Conservation (phyloP, 2,329 filamentous ascomycete species). For the Trichoderma atroviride region DNA sequence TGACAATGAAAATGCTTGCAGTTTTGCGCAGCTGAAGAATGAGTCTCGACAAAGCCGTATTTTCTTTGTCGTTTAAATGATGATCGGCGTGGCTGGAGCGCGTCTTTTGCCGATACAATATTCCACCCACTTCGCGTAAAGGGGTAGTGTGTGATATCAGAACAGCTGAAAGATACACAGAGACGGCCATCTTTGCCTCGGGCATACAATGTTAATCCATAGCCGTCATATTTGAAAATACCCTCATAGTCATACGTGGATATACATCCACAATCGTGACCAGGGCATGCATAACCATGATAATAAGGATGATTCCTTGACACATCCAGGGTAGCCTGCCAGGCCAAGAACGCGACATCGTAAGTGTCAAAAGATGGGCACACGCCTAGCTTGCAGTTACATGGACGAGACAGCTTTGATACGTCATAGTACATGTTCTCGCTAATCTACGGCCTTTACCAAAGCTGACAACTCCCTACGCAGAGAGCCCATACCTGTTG, state of each 20-base stretch:
- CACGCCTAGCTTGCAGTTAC: background rate
- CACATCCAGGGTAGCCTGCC: background rate
- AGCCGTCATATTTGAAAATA: constrained; percentile 42
- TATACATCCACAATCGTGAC: background rate
- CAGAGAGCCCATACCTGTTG: background rate
- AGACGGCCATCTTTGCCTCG: constrained; percentile 56
- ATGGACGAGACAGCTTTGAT: background rate
- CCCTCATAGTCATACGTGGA: background rate
- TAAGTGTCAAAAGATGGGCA: background rate
- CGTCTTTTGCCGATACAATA: constrained; percentile 44
- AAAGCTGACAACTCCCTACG: background rate
- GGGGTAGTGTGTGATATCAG: constrained; percentile 51
- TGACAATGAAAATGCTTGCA: background rate
- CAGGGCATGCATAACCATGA: background rate
- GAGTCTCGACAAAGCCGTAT: background rate
- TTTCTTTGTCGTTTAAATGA: background rate
- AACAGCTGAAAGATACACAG: constrained; percentile 46
- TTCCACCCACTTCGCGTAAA: constrained; percentile 40
- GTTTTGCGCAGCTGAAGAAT: background rate
- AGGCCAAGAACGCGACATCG: background rate
- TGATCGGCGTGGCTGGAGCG: constrained; percentile 1
- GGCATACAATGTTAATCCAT: constrained; percentile 43
- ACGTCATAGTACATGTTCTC: background rate
- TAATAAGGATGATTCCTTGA: background rate
- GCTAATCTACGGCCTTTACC: background rate